Conservation (phyloP, 441 rosid genomes). For the Melastoma candidum region DNA sequence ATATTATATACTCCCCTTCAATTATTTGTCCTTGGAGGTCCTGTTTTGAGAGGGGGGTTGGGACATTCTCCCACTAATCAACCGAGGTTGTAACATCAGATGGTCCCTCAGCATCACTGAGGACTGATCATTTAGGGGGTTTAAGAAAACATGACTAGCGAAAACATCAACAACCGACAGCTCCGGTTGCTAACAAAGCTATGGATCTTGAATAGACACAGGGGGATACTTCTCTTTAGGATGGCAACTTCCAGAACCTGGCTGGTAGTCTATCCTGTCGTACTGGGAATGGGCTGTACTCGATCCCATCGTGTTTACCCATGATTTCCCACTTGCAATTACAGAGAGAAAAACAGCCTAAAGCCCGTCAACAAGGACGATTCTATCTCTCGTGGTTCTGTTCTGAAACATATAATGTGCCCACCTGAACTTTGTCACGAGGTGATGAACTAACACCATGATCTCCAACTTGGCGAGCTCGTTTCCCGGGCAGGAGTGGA, state of each 20-base stretch:
- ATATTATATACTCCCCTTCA: too few species aligned
- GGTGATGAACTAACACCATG: conserved; percentile 64
- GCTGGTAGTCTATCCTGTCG: conserved; percentile 69
- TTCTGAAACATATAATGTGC: neutral
- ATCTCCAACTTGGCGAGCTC: conserved; percentile 90
- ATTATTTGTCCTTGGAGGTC: too few species aligned
- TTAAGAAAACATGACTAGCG: too few species aligned
- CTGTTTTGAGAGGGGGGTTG: too few species aligned
- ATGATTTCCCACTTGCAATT: conserved; percentile 69
- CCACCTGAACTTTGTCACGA: conserved; percentile 62
- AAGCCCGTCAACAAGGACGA: neutral
- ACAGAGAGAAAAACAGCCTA: neutral
- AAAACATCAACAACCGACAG: too few species aligned
- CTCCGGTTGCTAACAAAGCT: too few species aligned
- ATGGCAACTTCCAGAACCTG: conserved; percentile 37
- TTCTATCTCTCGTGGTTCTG: conserved; percentile 1
- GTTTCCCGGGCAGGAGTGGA: conserved; percentile 86
- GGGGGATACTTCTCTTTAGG: too few species aligned
- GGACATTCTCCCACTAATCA: too few species aligned
- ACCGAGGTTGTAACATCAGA: too few species aligned
- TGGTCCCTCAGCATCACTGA: too few species aligned
- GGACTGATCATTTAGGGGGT: too few species aligned
- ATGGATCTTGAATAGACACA: too few species aligned
- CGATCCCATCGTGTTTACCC: conserved; percentile 51
- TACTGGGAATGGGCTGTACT: conserved; percentile 83